Conservation (phyloP, 2,329 filamentous ascomycete species). For the Chalaropsis thielavioides region DNA sequence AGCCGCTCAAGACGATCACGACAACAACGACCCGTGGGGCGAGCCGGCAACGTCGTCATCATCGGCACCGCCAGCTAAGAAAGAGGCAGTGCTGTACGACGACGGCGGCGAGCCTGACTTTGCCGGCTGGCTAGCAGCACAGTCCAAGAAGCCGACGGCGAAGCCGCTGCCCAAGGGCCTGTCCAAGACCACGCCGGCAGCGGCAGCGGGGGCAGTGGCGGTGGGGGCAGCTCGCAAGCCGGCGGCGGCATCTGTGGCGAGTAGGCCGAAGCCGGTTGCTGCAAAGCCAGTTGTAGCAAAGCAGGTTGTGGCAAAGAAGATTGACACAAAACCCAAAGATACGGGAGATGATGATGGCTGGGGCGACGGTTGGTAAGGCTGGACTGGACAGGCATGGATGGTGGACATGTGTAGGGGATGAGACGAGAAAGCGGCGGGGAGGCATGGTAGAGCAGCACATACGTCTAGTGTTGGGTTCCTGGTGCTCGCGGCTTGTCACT, state of each 20-base stretch:
- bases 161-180: conserved; percentile 76
- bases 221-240: conserved; percentile 15
- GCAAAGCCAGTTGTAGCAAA: conserved; percentile 30
- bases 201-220: neutral
- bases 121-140: conserved; percentile 83
- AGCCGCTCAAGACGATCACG: conserved; percentile 22
- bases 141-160: conserved; percentile 49
- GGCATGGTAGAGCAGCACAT: no score
- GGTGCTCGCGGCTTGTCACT: neutral
- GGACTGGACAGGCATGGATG: neutral
- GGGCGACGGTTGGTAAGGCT: conserved; percentile 49
- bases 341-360: conserved; percentile 47
- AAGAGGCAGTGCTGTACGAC: conserved; percentile 19
- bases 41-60: conserved; percentile 23
- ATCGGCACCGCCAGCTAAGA: conserved; percentile 19
- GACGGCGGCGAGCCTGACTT: conserved; percentile 91
- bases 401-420: no score
- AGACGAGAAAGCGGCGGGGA: no score
- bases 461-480: no score
- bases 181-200: conserved; percentile 37
- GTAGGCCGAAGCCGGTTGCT: no score
- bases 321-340: conserved; percentile 52
- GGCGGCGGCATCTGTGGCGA: conserved; percentile 17
- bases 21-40: conserved; percentile 27
- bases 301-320: conserved; percentile 52